Conservation (phyloP, 2,329 filamentous ascomycete genomes). For the Endocalyx cinctus region DNA sequence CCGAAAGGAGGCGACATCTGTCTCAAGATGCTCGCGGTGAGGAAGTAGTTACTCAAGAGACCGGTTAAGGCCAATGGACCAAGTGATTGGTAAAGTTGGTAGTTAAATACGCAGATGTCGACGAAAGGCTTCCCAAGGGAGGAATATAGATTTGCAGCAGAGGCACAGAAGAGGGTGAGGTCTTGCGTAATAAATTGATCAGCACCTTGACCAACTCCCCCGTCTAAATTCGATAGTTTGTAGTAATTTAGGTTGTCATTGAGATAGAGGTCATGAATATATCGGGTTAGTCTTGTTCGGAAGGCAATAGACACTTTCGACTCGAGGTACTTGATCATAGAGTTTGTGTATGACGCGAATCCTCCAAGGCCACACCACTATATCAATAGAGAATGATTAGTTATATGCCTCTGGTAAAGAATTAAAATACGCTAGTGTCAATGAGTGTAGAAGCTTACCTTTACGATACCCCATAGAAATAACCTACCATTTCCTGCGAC, state of each 20-base stretch:
- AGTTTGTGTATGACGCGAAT: conserved; percentile 94
- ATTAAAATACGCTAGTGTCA: too few species aligned
- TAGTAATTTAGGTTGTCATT: conserved; percentile 96
- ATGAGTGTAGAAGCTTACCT: conserved; percentile 42
- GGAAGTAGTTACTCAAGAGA: conserved; percentile 86
- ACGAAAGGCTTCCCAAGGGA: conserved; percentile 96
- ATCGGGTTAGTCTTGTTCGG: conserved; percentile 86
- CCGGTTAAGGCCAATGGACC: conserved; percentile 84
- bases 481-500: conserved; percentile 89
- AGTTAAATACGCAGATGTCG: conserved; percentile 97
- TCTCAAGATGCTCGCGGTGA: conserved; percentile 85
- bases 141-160: conserved; percentile 89
- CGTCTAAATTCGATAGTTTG: conserved; percentile 88
- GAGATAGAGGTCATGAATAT: conserved; percentile 95
- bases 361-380: conserved; percentile 90
- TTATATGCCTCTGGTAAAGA: not conserved
- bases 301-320: conserved; percentile 98
- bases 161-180: conserved; percentile 88
- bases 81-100: conserved; percentile 87
- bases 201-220: conserved; percentile 83
- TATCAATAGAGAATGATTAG: not conserved
- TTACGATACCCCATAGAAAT: conserved; percentile 83
- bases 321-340: conserved; percentile 98
- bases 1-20: conserved; percentile 91
- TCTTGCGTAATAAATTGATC: conserved; percentile 99